Evolutionary conservation across 2,329 filamentous ascomycete species (phyloP), one percentile per base, ranked within the genome.

Genomic region (Penicillium sp.): DNA sequence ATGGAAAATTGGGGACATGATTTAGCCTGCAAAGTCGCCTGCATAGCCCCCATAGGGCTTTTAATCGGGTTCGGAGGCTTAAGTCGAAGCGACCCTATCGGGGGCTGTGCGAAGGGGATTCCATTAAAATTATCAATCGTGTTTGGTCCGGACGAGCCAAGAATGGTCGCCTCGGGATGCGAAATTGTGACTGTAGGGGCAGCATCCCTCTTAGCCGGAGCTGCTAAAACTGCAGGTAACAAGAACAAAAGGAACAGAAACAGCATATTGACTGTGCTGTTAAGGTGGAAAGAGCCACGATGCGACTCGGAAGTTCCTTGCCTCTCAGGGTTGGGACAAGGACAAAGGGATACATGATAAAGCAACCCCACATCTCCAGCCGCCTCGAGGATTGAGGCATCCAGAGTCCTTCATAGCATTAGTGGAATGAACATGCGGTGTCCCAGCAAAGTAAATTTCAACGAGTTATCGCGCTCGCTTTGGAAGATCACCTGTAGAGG

Each of bases 1-100:
- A 84, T 74, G 52, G 78, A 74, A 70, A 89, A 84, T 60, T 90
- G 86, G 1, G 87, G 86, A 56, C 87, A 93, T 7, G 84, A 76
- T 7, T 74, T 76, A 0, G 83, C 76, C 14, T 66, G 57, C 0
- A 75, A 76, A 0, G 78, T 82, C 0, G 82, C 84, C 31, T 81
- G 74, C 29, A 85, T 72, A 0, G 74, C 82, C 1, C 84, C 85
- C 0, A 87, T 66, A 0, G 74, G 58, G 4, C 71, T 67, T 6
- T 74, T 79, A 13, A 87, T 69, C 6, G 77, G 72, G 59, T 81
- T 76, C 0, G 87, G 87, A 6, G 85, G 83, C 60, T 78, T 83
- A 27, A 93, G 76, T 13, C 87, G 81, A 20, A 88, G 71, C 3
- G 73, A 64, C 0, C 84, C 85, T 0, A 78, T 74, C 0, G 87